Evolutionary conservation across 2,329 filamentous ascomycete genomes (phyloP).

Genomic region (Fusarium sp.): DNA sequence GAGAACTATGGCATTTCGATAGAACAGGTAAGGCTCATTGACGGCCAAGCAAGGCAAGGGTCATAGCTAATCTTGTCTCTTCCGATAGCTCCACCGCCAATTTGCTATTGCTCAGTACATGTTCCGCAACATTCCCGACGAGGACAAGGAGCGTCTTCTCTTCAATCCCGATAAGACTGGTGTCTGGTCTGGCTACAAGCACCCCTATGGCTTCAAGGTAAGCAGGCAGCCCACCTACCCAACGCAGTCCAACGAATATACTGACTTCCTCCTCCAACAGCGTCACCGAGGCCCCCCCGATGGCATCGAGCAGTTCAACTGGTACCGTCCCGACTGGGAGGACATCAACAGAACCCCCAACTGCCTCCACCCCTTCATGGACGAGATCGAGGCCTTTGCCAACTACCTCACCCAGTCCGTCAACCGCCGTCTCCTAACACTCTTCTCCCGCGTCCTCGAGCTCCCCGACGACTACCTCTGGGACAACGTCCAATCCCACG

Average conservation of each 20-base stretch:
- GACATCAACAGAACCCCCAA: constrained; percentile 55
- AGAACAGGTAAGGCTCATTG: constrained; percentile 46
- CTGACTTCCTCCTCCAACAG: constrained; percentile 35
- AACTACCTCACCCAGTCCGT: constrained; percentile 37
- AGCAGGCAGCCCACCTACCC: no score
- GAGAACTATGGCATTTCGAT: constrained; percentile 63
- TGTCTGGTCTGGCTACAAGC: constrained; percentile 63
- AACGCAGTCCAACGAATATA: no score
- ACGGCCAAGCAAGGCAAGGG: neutral
- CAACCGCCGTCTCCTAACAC: constrained; percentile 37
- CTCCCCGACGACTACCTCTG: constrained; percentile 38
- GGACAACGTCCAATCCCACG: constrained; percentile 39
- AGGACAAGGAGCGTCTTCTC: constrained; percentile 60
- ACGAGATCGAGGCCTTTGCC: constrained; percentile 35
- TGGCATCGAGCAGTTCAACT: constrained; percentile 66
- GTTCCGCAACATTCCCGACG: constrained; percentile 60
- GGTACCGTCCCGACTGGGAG: constrained; percentile 60
- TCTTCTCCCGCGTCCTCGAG: constrained; percentile 38
- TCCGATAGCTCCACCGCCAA: constrained; percentile 58
- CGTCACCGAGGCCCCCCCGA: constrained; percentile 56
- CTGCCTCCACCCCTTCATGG: constrained; percentile 54
- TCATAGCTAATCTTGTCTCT: neutral
- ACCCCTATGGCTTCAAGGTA: constrained; percentile 57
- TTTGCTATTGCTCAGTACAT: constrained; percentile 62
- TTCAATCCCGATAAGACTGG: constrained; percentile 57